These are phyloP conservation scores for Teratosphaeriaceae sp. DNA, from an alignment of 2,329 filamentous ascomycete species.

Conservation along the genomic window DNA sequence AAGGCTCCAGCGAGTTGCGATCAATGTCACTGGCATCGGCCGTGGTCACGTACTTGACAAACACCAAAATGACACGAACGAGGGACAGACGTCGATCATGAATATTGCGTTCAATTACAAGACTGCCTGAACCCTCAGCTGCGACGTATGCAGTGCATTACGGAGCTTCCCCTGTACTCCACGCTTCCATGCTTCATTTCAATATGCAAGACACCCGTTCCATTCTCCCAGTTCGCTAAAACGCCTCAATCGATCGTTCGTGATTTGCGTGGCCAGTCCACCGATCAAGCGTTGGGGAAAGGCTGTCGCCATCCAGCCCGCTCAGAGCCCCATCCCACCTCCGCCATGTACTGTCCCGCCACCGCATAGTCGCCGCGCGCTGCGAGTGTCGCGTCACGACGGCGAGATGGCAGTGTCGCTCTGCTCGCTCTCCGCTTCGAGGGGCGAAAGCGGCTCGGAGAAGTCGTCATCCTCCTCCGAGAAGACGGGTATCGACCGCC, in stretches of 20 bases:
- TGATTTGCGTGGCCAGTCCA: too few relatives aligned
- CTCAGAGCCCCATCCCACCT: too few relatives aligned
- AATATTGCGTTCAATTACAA: background rate
- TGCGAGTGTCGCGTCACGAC: too few relatives aligned
- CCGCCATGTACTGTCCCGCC: too few relatives aligned
- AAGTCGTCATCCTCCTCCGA: conserved; percentile 5
- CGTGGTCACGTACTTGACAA: background rate
- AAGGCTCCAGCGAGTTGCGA: too few relatives aligned
- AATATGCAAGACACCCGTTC: background rate
- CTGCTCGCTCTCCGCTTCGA: background rate
- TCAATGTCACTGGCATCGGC: background rate
- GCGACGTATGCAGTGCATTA: conserved; percentile 1
- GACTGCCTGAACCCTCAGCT: background rate
- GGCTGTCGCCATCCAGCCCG: too few relatives aligned
- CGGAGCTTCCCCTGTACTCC: background rate
- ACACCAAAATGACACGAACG: background rate
- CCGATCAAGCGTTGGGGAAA: too few relatives aligned
- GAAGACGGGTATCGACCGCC: conserved; percentile 16
- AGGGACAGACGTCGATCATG: background rate
- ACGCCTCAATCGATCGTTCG: background rate
- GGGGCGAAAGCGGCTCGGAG: background rate
- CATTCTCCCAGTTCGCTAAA: background rate
- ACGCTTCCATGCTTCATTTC: background rate
- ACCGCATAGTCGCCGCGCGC: too few relatives aligned
- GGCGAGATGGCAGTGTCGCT: background rate